A percentile compares a stretch with the other conserved stretches of the same genome.
Conservation (phyloP, 805 yeast species). For the Vanderwaltozyma polyspora region DNA sequence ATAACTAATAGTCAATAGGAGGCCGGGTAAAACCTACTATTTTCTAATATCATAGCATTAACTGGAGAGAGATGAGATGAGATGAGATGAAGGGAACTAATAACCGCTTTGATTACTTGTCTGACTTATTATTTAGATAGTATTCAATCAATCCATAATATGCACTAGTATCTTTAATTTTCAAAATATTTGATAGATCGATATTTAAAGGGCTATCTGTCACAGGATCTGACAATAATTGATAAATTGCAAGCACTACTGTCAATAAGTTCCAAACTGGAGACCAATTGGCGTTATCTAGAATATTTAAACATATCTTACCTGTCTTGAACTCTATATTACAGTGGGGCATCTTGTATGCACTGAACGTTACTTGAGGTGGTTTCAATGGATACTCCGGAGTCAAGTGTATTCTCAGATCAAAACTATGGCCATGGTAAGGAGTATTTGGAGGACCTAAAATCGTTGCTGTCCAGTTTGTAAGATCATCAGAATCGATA, state of each 20-base stretch:
- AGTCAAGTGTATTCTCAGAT: slow-evolving; percentile 35
- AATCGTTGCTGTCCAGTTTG: slow-evolving; percentile 41
- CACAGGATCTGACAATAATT: slow-evolving; percentile 53
- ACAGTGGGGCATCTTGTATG: slow-evolving; percentile 34
- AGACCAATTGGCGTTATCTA: slow-evolving; percentile 47
- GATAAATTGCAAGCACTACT: slow-evolving; percentile 44
- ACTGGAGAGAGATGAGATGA: no score
- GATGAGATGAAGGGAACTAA: no score
- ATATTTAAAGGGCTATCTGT: slow-evolving; percentile 63
- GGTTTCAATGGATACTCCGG: slow-evolving; percentile 46
- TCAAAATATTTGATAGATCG: slow-evolving; percentile 52
- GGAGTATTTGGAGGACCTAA: slow-evolving; percentile 43
- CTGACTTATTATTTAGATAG: slow-evolving; percentile 18
- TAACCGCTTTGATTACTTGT: no score
- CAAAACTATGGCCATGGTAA: slow-evolving; percentile 44
- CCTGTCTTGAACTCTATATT: slow-evolving; percentile 45
- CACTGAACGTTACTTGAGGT: slow-evolving; percentile 40
- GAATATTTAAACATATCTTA: slow-evolving; percentile 59
- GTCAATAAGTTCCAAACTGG: slow-evolving; percentile 62
- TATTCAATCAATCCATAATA: slow-evolving; percentile 34
- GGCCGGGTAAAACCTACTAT: no score
- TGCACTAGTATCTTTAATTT: slow-evolving; percentile 36
- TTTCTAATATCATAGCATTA: no score
- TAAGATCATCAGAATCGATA: slow-evolving; percentile 31
- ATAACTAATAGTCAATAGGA: no score